Percentiles rank a stretch among this genome's conserved stretches.
Conservation (phyloP, 176 grass and related monocot genomes). For the Triticum aestivum region IWGSC_CS_RefSeq_v2.1 NC_057803.1:719033358-719033857, state of each 20-base stretch:
- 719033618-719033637: not conserved
- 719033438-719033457: constrained; percentile 28
- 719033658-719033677: not conserved
- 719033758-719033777: not conserved
- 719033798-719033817: not conserved
- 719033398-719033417: constrained; percentile 50
- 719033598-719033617: not conserved
- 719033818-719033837: not conserved
- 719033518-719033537: constrained; percentile 43
- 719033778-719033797: not conserved
- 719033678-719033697: too few relatives aligned
- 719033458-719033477: constrained; percentile 36
- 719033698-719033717: too few relatives aligned
- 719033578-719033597: too few relatives aligned
- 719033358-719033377: constrained; percentile 35
- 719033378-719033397: constrained; percentile 36
- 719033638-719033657: not conserved
- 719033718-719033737: too few relatives aligned
- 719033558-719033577: not conserved
- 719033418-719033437: constrained; percentile 53
- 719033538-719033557: constrained; percentile 7
- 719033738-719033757: not conserved
- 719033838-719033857: not conserved
- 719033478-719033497: constrained; percentile 13
- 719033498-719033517: not conserved